Base-by-base conservation (phyloP, 1,284 basidiomycete genomes). In the Fistulinella cinereoalba region DNA sequence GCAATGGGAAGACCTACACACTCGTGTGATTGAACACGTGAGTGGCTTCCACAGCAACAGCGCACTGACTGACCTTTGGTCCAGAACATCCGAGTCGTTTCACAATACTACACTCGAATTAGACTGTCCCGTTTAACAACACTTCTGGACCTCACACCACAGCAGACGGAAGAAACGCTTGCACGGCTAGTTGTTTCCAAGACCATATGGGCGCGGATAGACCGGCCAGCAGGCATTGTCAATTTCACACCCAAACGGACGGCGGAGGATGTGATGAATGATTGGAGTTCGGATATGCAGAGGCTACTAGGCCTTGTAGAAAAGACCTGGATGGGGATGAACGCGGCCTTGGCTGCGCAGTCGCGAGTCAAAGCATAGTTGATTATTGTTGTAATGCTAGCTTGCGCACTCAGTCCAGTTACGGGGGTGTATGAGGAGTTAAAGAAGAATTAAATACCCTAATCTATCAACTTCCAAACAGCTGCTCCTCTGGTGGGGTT, bases 31-130 rank as follows among this genome's bases (percentile, higher is more conserved):
- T 50, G 97, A 99, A 71, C 97, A 99, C 71, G 93, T 95, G 69
- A 47, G 89, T 79, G 19, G 32, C 41, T 41, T 9, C 15, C 9
- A 10, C 16, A 21, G 32, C 28, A 18, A 10, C 6, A 32, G 28
- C 10, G 18, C 10, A 18, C 7, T 3, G n/a, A 33, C 28, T 64
- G 41, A 62, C 37, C 33, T 15, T 34, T 29, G 6, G n/a, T n/a
- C n/a, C 60, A 97, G 93, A 99, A 99, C 66, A 88, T 99, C 59
- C 94, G 97, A 42, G 92, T 97, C 32, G 83, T 99, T 38, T 83
- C 93, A 2, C 75, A 87, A 58, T 99, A 99, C 74, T 99, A 99
- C 71, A 95, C 90, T 9, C 85, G 92, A 49, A 96, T 99, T 61
- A 92, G 89, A 16, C 74, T 99, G 22, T 51, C 77, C 22, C 85